Base-by-base conservation (phyloP, 257 asterid genomes). In the Fraxinus americana region DNA sequence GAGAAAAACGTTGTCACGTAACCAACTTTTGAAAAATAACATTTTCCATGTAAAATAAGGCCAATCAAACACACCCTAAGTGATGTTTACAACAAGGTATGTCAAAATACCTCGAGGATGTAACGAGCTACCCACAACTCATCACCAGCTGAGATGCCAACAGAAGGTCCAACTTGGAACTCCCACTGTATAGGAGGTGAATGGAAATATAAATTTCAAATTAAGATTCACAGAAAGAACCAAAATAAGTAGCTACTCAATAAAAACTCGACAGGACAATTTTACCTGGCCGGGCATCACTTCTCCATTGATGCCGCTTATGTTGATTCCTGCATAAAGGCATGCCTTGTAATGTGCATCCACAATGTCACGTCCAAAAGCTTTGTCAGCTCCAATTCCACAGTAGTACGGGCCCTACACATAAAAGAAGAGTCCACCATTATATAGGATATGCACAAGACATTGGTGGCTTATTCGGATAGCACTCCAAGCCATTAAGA, bases 161-260 rank as follows among this genome's bases (percentile, higher is more conserved):
- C 76, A 19, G 85, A 43, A 12, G 85, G 85, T n/a, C 85, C 85
- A 57, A 82, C 85, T 77, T 82, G 85, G 34, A 78, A 82, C 34
- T 82, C 85, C 85, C 85, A 79, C 76, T 68, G 78, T 43, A 34
- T 65, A n/a, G 36, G 13, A 41, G 9, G 59, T 48, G 10, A 76
- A 76, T 1, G 14, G 27, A n/a, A 57, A 57, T 57, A n/a, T 5
- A 7, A 5, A 57, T n/a, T 57, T 57, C 25, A 57, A 57, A n/a
- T n/a, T n/a, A n/a, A n/a, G 25, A 19, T 17, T 5, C 23, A 19
- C 3, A 10, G 25, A 3, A 19, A n/a, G n/a, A n/a, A 5, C 4
- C 4, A 7, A 57, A 54, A 54, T 48, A 14, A 4, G 4, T 25
- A 9, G 29, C 6, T 21, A 5, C 1, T 12, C 21, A 14, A 2